These are phyloP conservation scores for Wakefieldia striispora DNA, from an alignment of 768 basidiomycete species.

Conservation along the genomic window DNA sequence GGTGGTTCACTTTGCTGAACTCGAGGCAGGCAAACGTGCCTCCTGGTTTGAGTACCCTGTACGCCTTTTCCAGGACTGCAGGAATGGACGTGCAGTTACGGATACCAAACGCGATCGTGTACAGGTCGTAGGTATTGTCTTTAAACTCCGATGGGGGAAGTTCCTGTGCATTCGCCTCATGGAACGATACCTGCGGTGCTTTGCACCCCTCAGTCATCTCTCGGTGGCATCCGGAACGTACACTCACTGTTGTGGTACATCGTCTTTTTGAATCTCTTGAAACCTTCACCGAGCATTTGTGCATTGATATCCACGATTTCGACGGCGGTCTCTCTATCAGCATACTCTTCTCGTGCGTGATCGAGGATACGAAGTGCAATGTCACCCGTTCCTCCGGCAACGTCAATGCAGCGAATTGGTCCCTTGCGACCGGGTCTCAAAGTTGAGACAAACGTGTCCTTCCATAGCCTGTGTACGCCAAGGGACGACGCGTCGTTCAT, in stretches of 20 bases:
- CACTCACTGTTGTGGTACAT: conserved; percentile 95
- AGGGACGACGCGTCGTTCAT: conserved; percentile 99
- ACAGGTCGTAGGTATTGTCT: conserved; percentile 87
- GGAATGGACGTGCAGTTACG: conserved; percentile 95
- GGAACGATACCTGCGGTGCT: conserved; percentile 93
- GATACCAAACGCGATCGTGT: conserved; percentile 98
- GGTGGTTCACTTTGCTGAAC: conserved; percentile 91
- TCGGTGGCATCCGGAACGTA: not conserved
- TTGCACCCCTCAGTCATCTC: conserved; percentile 4
- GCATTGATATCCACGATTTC: conserved; percentile 93
- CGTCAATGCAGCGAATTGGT: conserved; percentile 82
- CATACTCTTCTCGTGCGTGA: conserved; percentile 82
- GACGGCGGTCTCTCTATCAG: conserved; percentile 86
- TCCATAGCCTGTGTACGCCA: conserved; percentile 96
- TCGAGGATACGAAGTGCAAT: conserved; percentile 94
- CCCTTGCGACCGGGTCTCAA: conserved; percentile 77
- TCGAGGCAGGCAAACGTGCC: conserved; percentile 95
- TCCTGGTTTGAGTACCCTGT: conserved; percentile 94
- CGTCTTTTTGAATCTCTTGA: conserved; percentile 88
- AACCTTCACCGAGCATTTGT: conserved; percentile 93
- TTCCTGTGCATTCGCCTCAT: conserved; percentile 89
- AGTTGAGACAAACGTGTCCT: conserved; percentile 79
- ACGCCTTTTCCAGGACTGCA: conserved; percentile 81
- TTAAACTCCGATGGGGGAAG: conserved; percentile 66
- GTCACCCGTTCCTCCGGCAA: conserved; percentile 97